Conservation (phyloP, 2,329 filamentous ascomycete species). For the Monilinia vaccinii-corymbosi region DNA sequence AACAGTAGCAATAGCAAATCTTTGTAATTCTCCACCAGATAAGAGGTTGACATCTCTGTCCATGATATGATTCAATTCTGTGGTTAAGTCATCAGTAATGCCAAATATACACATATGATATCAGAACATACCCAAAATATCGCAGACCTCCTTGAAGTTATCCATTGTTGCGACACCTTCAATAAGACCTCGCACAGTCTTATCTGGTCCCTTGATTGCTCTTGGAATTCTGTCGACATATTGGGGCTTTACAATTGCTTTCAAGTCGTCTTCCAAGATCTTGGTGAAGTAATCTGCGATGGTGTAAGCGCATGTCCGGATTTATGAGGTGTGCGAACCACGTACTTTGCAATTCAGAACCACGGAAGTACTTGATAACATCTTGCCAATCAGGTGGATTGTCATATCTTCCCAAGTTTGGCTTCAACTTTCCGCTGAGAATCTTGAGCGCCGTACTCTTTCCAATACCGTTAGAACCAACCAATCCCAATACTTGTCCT, state of each 20-base stretch:
- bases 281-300: slow-evolving; percentile 91
- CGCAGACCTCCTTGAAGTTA: slow-evolving; percentile 73
- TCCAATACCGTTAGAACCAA: slow-evolving; percentile 99
- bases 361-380: slow-evolving; percentile 96
- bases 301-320: slow-evolving; percentile 15
- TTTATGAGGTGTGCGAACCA: slow-evolving; percentile 8
- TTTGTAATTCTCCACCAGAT: slow-evolving; percentile 95
- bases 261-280: slow-evolving; percentile 90
- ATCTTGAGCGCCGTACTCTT: slow-evolving; percentile 99
- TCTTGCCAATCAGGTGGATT: slow-evolving; percentile 99
- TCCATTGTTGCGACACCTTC: slow-evolving; percentile 66
- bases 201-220: slow-evolving; percentile 74
- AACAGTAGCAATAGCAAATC: slow-evolving; percentile 93
- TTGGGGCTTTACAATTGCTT: slow-evolving; percentile 97
- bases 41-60: slow-evolving; percentile 85
- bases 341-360: slow-evolving; percentile 92
- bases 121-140: slow-evolving; percentile 54
- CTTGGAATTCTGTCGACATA: slow-evolving; percentile 95
- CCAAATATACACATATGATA: not conserved
- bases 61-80: slow-evolving; percentile 81
- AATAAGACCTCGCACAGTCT: slow-evolving; percentile 71
- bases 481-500: slow-evolving; percentile 89
- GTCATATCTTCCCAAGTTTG: slow-evolving; percentile 88
- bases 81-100: not conserved
- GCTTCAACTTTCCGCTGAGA: slow-evolving; percentile 95